Percentiles rank a stretch among this genome's conserved stretches.
These are phyloP conservation scores for Plectosphaerella plurivora DNA, from an alignment of 2,329 filamentous ascomycete species.

Conservation along the genomic window DNA sequence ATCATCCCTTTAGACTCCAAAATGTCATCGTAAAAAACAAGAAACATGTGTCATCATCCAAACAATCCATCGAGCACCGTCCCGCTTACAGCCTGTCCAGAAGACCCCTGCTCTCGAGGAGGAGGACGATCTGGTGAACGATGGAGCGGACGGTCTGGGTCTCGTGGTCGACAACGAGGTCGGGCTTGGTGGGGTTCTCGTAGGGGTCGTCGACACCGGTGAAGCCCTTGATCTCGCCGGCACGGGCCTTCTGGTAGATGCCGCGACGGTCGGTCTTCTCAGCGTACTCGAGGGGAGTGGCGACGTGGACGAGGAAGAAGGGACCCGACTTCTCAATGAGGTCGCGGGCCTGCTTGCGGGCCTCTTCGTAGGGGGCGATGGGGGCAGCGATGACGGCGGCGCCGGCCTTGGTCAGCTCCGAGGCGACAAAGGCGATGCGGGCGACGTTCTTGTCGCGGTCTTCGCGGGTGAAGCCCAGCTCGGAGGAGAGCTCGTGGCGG, in stretches of 20 bases:
- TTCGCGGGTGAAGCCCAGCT: conserved; percentile 90
- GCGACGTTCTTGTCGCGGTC: conserved; percentile 94
- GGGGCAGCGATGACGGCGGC: conserved; percentile 94
- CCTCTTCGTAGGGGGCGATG: conserved; percentile 86
- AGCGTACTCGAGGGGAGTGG: conserved; percentile 84
- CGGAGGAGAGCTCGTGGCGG: conserved; percentile 84
- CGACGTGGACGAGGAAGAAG: conserved; percentile 95
- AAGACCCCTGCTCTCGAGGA: conserved; percentile 85
- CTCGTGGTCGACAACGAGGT: conserved; percentile 79
- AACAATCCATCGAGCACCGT: not conserved
- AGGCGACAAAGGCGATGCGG: conserved; percentile 93
- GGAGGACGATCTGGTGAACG: conserved; percentile 92
- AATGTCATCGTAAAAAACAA: no score
- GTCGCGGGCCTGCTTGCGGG: conserved; percentile 73
- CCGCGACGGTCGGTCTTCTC: conserved; percentile 95
- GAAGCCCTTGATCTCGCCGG: conserved; percentile 94
- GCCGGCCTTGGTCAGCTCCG: conserved; percentile 87
- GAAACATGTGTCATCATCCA: no score
- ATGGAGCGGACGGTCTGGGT: conserved; percentile 87
- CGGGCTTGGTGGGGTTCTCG: conserved; percentile 74
- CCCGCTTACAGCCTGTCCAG: conserved; percentile 61
- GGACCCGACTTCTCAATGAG: conserved; percentile 82
- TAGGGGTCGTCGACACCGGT: conserved; percentile 98
- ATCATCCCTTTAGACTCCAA: no score
- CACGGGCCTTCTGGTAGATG: conserved; percentile 78